These are phyloP conservation scores for Gremmenia infestans DNA, from an alignment of 2,329 filamentous ascomycete species.

Conservation along the genomic window DNA sequence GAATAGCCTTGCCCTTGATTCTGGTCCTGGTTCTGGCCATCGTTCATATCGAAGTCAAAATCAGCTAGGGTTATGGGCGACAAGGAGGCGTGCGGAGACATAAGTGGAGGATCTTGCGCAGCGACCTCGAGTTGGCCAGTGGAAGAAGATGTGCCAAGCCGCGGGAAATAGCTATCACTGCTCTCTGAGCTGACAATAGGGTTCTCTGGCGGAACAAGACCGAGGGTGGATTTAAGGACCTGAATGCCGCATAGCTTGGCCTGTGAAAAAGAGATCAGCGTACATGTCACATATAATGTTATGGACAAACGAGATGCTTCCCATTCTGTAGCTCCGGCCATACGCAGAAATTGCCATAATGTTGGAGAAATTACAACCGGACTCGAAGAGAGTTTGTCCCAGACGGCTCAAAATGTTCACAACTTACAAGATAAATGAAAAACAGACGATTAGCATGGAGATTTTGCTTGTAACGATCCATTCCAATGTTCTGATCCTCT, in stretches of 20 bases:
- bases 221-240: not conserved
- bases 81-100: not conserved
- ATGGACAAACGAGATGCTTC: too few relatives aligned
- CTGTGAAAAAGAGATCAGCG: not conserved
- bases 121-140: not conserved
- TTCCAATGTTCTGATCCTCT: not conserved
- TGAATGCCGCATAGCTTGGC: not conserved
- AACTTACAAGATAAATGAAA: not conserved
- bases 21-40: not conserved
- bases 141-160: not conserved
- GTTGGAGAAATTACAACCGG: not conserved
- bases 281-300: too few relatives aligned
- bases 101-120: not conserved
- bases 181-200: not conserved
- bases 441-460: not conserved
- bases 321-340: slow-evolving; percentile 2
- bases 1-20: not conserved
- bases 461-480: not conserved
- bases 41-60: not conserved
- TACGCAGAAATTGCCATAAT: not conserved
- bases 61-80: not conserved
- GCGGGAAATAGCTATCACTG: not conserved
- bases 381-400: not conserved
- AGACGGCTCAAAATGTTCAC: not conserved
- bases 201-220: not conserved